phyloP scores from a whole-genome alignment of 345 rosid genomes.

The Durio zibethinus region DNA sequence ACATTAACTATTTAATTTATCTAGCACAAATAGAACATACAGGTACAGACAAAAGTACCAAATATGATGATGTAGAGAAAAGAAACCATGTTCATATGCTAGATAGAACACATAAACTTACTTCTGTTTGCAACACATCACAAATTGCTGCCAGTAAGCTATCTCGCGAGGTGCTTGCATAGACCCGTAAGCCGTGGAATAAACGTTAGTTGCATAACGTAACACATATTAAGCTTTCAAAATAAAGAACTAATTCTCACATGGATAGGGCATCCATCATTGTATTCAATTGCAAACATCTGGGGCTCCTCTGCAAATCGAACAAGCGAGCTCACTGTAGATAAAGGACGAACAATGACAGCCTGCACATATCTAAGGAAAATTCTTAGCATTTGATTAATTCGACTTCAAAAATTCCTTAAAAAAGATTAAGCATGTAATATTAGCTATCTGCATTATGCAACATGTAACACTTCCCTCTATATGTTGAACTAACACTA shows the following conservation, averaged over 20 bases:
- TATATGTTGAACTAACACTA: neutral
- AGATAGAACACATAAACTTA: constrained; percentile 47
- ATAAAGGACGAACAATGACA: constrained; percentile 87
- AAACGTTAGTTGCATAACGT: constrained; percentile 28
- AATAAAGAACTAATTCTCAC: constrained; percentile 45
- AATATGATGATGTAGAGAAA: neutral
- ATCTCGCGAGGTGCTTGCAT: constrained; percentile 93
- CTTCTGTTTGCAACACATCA: constrained; percentile 96
- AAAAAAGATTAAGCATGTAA: neutral
- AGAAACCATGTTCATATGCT: constrained; percentile 17
- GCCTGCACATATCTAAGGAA: constrained; percentile 97
- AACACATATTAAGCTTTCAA: constrained; percentile 13
- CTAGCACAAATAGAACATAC: neutral
- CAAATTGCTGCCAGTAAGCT: constrained; percentile 93
- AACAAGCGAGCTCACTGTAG: constrained; percentile 83
- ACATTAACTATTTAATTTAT: constrained; percentile 8
- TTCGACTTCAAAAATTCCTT: constrained; percentile 6
- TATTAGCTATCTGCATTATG: neutral
- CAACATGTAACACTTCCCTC: neutral
- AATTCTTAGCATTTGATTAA: constrained; percentile 59
- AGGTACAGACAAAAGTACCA: neutral
- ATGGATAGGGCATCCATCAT: constrained; percentile 94
- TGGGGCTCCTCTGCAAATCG: constrained; percentile 99
- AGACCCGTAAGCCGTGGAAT: constrained; percentile 54
- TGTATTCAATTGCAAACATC: constrained; percentile 95